A percentile compares a stretch with the other conserved stretches of the same genome.
Evolutionary conservation across 2,329 filamentous ascomycete species (phyloP).

Genomic region (Colletotrichum lindemuthianum): DNA sequence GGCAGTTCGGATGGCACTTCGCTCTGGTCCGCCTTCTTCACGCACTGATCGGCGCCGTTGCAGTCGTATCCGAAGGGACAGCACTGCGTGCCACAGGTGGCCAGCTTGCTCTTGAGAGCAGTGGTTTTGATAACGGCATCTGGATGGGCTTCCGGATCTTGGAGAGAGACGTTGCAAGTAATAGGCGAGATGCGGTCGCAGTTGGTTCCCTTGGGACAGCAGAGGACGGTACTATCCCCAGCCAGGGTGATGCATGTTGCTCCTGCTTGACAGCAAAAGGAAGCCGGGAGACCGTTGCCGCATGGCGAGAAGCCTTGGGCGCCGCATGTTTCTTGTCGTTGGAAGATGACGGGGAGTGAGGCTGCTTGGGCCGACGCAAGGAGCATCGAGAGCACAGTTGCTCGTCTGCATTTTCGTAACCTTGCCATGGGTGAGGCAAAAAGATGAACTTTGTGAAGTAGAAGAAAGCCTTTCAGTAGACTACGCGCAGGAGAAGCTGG

Average conservation of each 20-base stretch:
- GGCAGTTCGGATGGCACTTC: slow-evolving; percentile 41
- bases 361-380: slow-evolving; percentile 50
- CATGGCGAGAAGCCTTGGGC: slow-evolving; percentile 63
- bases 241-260: slow-evolving; percentile 70
- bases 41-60: slow-evolving; percentile 58
- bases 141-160: slow-evolving; percentile 68
- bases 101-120: slow-evolving; percentile 65
- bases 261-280: slow-evolving; percentile 72
- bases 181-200: slow-evolving; percentile 73
- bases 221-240: slow-evolving; percentile 73
- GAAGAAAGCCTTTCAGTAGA: slow-evolving; percentile 8
- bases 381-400: slow-evolving; percentile 51
- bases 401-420: slow-evolving; percentile 45
- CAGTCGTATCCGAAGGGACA: slow-evolving; percentile 81
- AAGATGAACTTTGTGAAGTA: slow-evolving; percentile 1
- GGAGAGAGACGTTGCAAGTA: slow-evolving; percentile 69
- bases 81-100: slow-evolving; percentile 68
- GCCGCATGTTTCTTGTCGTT: slow-evolving; percentile 61
- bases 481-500: neutral
- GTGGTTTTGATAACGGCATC: slow-evolving; percentile 73
- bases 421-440: slow-evolving; percentile 40
- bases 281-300: slow-evolving; percentile 63
- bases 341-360: slow-evolving; percentile 52
- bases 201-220: slow-evolving; percentile 68
- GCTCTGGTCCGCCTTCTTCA: slow-evolving; percentile 61